Evolutionary conservation across 306 rosid genomes (phyloP), one percentile per base, ranked within the genome.

Genomic region (Quercus aquifolioides): DNA sequence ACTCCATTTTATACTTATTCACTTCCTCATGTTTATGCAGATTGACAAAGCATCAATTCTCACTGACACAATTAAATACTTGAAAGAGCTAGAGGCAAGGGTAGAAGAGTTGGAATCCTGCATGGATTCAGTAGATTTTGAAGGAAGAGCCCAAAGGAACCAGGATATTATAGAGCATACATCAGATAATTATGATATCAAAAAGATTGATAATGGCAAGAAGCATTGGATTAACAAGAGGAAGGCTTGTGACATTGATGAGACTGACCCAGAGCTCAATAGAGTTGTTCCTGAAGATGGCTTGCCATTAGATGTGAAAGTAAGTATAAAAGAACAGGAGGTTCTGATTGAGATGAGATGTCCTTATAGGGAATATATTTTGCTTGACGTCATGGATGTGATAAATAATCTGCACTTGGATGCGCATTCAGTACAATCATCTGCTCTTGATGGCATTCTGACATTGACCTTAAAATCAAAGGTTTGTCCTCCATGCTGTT

Each of bases 51-150:
- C 85, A 75, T 81, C 87, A 15, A 80, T 91, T 85, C 94, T 94
- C 28, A 85, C 86, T 0, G 86, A 91, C 78, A 87, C 92, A 6
- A 90, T 90, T 28, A 82, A 85, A 31, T 91, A 90, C 87, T 81
- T 94, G 91, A 90, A 90, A 82, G 87, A 82, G 86, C 94, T 94
- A 14, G 92, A 90, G 83, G 85, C 89, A 52, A 82, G 91, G 84
- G 97, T 89, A 55, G 88, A 89, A 75, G 95, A 94, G 81, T 83
- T 94, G 78, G 92, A 93, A 84, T 89, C 91, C 55, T 86, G 86
- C 88, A 79, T 87, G 86, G 86, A 82, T 78, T 85, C 84, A 11
- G 75, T 84, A 74, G 84, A 77, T 80, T 71, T 79, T 57, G 88
- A 80, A 73, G 85, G 84, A 79, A 87, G 81, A 80, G 74, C 86